Evolutionary conservation across 139 green algal species (phyloP).

Genomic region (Chlorella sp.): DNA sequence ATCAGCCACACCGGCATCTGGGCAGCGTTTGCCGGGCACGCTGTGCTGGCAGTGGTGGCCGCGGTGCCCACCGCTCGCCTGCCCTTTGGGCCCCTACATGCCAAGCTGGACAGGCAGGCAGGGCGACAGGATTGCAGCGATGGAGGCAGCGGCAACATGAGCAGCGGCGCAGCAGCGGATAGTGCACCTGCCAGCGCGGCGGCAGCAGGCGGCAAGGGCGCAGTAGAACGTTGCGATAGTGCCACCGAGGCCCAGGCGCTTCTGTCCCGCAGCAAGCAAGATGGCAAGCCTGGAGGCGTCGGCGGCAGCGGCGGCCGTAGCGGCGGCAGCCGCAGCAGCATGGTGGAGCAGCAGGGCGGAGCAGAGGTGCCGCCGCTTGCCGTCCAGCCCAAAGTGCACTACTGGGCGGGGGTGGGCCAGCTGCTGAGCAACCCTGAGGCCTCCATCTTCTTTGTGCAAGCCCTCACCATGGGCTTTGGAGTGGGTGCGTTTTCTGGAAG

Average conservation of each 20-base stretch:
- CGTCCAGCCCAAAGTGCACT: background rate
- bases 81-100: slow-evolving; percentile 36
- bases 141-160: background rate
- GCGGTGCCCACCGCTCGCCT: slow-evolving; percentile 18
- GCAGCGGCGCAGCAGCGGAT: background rate
- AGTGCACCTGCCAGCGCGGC: background rate
- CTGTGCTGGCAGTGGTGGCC: background rate
- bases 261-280: background rate
- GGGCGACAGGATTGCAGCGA: background rate
- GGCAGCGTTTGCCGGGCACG: slow-evolving; percentile 37
- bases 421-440: slow-evolving; percentile 33
- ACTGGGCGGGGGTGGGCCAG: slow-evolving; percentile 21
- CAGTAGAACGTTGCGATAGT: slow-evolving; percentile 13
- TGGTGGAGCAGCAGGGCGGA: background rate
- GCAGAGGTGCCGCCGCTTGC: background rate
- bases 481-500: slow-evolving; percentile 30
- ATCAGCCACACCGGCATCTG: slow-evolving; percentile 16
- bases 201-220: background rate
- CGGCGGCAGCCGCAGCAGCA: background rate
- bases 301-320: background rate
- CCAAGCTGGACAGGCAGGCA: slow-evolving; percentile 19
- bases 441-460: slow-evolving; percentile 36
- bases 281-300: background rate
- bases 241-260: background rate
- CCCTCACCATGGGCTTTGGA: slow-evolving; percentile 41